Evolutionary conservation across 148 eudicot genomes (phyloP).

Genomic region (Silene latifolia): DNA sequence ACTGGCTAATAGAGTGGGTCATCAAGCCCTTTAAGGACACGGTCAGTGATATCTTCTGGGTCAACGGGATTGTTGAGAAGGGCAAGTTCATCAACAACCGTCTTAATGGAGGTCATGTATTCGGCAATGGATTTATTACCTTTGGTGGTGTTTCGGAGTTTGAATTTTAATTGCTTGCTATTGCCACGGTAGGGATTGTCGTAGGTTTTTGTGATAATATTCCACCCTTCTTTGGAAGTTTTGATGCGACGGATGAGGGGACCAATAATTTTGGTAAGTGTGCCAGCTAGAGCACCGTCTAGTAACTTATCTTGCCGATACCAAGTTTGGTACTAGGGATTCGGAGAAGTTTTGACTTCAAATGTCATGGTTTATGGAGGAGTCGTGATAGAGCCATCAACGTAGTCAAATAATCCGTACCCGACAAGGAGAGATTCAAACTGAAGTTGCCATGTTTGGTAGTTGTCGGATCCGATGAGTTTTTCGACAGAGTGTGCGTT

Average conservation of each 20-base stretch:
- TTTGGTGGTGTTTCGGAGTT: background rate
- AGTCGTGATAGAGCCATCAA: background rate
- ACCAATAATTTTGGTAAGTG: background rate
- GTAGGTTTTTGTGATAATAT: background rate
- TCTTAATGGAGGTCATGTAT: background rate
- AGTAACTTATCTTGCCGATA: background rate
- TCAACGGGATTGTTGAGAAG: background rate
- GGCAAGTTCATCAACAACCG: background rate
- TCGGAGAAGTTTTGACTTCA: background rate
- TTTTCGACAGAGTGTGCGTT: background rate
- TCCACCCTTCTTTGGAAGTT: background rate
- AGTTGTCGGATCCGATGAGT: background rate
- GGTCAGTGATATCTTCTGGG: too few species aligned
- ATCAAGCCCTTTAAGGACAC: too few species aligned
- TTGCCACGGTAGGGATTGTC: background rate
- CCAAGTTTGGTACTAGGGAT: background rate
- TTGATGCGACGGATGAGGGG: background rate
- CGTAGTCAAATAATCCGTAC: background rate
- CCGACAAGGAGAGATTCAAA: background rate
- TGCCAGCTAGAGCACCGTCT: background rate
- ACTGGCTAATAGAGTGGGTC: too few species aligned
- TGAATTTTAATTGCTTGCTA: constrained; percentile 1
- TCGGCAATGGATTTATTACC: background rate
- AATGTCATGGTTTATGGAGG: background rate
- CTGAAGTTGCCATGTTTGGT: background rate